Percentiles rank a stretch among this genome's conserved stretches.
phyloP scores from a whole-genome alignment of 228 moss, liverwort and hornwort genomes.

The Sphagnum magellanicum region DNA sequence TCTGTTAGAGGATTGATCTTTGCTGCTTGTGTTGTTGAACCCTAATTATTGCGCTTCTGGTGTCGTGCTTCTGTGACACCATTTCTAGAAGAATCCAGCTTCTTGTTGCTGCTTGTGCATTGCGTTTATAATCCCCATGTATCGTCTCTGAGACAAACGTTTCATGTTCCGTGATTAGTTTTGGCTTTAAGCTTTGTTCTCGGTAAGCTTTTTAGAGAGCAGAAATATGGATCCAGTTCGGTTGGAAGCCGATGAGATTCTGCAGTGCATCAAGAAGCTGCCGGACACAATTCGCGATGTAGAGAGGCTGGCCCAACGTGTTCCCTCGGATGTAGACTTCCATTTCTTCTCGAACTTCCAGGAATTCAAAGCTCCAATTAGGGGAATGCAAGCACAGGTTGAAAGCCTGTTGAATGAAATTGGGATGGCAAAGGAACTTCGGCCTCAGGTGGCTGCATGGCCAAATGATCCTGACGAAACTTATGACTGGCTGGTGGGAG shows the following conservation, averaged over 20 bases:
- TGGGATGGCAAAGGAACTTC: conserved; percentile 40
- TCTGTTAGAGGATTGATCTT: too few species aligned
- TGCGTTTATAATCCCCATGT: too few species aligned
- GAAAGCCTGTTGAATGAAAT: conserved; percentile 48
- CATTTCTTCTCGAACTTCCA: conserved; percentile 86
- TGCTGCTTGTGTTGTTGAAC: too few species aligned
- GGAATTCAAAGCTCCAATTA: conserved; percentile 60
- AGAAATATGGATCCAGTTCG: conserved; percentile 16
- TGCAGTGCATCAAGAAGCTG: conserved; percentile 42
- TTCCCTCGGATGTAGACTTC: conserved; percentile 73
- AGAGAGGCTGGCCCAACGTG: conserved; percentile 33
- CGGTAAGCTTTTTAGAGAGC: too few species aligned
- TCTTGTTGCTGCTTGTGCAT: too few species aligned
- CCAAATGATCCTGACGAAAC: conserved; percentile 68
- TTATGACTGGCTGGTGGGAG: conserved; percentile 81
- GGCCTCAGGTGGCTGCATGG: conserved; percentile 24
- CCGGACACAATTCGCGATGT: conserved; percentile 46
- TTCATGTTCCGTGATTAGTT: too few species aligned
- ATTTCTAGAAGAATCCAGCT: too few species aligned
- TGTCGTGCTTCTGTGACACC: too few species aligned
- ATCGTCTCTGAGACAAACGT: too few species aligned
- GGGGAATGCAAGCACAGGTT: conserved; percentile 32
- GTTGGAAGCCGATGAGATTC: conserved; percentile 28
- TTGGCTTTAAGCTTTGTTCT: too few species aligned
- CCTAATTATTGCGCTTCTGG: too few species aligned